Conservation (phyloP, 306 rosid genomes). For the Hippophae rhamnoides region DNA sequence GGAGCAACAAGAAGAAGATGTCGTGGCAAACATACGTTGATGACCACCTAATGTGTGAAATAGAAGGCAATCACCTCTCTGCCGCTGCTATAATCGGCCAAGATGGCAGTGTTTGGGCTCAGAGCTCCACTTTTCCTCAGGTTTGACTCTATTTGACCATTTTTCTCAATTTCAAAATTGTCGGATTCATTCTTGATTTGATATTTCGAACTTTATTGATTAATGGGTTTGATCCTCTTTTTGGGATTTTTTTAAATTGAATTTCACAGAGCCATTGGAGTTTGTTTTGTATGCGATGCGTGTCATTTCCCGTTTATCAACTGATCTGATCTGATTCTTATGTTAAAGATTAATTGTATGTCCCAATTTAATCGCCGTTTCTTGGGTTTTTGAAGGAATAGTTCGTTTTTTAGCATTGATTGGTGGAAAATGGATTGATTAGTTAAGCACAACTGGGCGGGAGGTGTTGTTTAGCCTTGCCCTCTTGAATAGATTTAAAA, state of each 20-base stretch:
- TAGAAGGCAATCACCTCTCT: conserved; percentile 53
- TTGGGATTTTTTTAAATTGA: too few species aligned
- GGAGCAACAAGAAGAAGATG: conserved; percentile 27
- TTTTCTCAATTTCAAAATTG: background rate
- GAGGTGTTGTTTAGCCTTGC: background rate
- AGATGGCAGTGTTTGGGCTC: conserved; percentile 85
- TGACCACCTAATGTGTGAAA: conserved; percentile 73
- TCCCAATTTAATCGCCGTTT: too few species aligned
- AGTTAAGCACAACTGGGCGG: background rate
- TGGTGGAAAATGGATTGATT: background rate
- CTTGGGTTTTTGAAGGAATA: too few species aligned
- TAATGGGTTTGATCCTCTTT: too few species aligned
- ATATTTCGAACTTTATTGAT: background rate
- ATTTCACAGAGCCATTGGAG: too few species aligned
- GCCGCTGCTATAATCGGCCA: conserved; percentile 72
- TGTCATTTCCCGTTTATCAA: too few species aligned
- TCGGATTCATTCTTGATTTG: background rate
- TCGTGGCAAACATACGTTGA: conserved; percentile 88
- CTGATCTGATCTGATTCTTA: too few species aligned
- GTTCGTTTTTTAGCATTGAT: background rate
- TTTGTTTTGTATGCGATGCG: too few species aligned
- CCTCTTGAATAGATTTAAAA: background rate
- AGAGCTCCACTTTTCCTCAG: conserved; percentile 75
- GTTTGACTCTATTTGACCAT: conserved; percentile 10
- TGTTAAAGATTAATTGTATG: too few species aligned